Evolutionary conservation across 192 early-diverging fungal species (phyloP).

Genomic region (Backusella morwellensis): DNA sequence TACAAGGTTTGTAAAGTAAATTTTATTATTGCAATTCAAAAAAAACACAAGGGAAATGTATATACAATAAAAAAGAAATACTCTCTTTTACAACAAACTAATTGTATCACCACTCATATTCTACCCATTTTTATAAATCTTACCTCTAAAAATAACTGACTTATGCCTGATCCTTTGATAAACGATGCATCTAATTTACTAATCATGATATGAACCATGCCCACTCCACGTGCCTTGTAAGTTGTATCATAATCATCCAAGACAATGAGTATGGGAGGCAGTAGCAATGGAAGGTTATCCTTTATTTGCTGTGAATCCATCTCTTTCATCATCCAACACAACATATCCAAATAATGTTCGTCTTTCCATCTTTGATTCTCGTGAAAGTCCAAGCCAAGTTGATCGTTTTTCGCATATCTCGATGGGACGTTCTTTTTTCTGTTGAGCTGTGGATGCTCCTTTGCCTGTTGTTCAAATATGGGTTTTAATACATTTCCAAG

Average conservation of each 20-base stretch:
- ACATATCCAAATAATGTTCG: constrained; percentile 1
- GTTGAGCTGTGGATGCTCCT: background rate
- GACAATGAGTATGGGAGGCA: constrained; percentile 19
- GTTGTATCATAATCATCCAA: constrained; percentile 23
- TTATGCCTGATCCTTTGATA: constrained; percentile 13
- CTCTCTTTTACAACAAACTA: background rate
- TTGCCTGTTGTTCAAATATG: constrained; percentile 6
- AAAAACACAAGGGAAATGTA: background rate
- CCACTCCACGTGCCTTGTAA: constrained; percentile 20
- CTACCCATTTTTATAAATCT: background rate
- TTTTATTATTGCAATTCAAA: background rate
- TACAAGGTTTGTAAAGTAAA: background rate
- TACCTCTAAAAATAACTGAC: constrained; percentile 27
- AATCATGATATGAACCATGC: constrained; percentile 13
- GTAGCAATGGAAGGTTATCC: background rate
- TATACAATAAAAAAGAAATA: background rate
- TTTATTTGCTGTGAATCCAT: background rate
- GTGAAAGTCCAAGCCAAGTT: background rate
- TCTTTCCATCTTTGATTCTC: constrained; percentile 15
- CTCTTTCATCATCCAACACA: constrained; percentile 16
- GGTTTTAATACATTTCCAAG: constrained; percentile 10
- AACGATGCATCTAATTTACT: constrained; percentile 2
- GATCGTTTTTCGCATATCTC: background rate
- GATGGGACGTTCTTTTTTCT: background rate
- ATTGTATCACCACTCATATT: too few species aligned